Base-by-base conservation (phyloP, 352 stramenopile genomes). In the Aphanomyces stellatus region DNA sequence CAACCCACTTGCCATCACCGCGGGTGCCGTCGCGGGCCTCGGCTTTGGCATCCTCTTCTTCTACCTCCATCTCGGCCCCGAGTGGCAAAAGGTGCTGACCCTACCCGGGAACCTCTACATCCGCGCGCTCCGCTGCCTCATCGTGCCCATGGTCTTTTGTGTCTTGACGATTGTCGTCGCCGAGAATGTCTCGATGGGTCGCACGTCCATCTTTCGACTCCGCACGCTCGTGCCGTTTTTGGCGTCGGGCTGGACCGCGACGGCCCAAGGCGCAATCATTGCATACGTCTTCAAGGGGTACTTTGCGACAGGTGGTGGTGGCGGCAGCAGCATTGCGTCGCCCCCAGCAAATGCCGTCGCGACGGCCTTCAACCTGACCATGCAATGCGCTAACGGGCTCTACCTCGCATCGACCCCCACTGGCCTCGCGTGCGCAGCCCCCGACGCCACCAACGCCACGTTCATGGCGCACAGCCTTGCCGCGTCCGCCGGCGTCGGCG, bases 121-220 rank as follows among this genome's bases (percentile, higher is more conserved):
- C 37, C 51, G 74, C 10, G 80, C 77, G 27, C 77, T 88, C 59
- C 86, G 84, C 69, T 88, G 82, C 67, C 59, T 87, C 13, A 79
- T 90, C 59, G 79, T 85, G 51, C 79, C 78, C 2, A 82, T 88
- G 73, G 80, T 88, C 4, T 88, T 87, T 57, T 88, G 78, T 73
- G 86, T 70, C 37, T 70, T 88, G 40, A 76, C 85, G 24, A 71
- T 85, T 35, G 83, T 74, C 31, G 81, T 91, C 41, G 74, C 77
- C 13, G 77, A 88, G 35, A 71, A 86, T 31, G 72, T 87, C 51
- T 71, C 82, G 34, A 71, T 75, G 27, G 77, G 80, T 40, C 83
- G 88, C 67, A 77, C 75, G 46, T 78, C 72, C 33, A 76, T 71
- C 19, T 78, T 88, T n/a, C 75, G 76, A 56, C 63, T 62, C 57